Evolutionary conservation across 2,329 filamentous ascomycete genomes (phyloP), one percentile per base, ranked within the genome.

Genomic region (Aspergillus neotritici): DNA sequence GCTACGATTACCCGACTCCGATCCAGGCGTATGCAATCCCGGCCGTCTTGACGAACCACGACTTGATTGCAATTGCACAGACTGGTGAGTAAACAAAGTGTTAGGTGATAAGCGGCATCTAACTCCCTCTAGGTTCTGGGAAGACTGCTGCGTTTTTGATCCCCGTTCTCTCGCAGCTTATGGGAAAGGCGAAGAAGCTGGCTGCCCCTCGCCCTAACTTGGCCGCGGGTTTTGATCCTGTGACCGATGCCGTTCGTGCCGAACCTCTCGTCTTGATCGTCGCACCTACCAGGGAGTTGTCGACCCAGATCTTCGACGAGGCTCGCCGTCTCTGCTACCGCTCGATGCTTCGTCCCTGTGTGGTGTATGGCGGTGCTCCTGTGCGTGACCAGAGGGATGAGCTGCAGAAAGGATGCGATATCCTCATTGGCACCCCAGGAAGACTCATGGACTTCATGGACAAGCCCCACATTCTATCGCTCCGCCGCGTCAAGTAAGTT

Each of bases 121-220:
- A 34, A 58, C 41, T 11, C 4, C 16, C n/a, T 14, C 4, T 21
- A 96, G 91, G 93, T 14, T 97, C 91, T 17, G 93, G 93, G 40
- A 98, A 98, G 74, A 98, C 93, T 0, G 91, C 86, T 0, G 90
- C 93, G 0, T 98, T 93, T 60, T 69, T 98, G 4, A 80, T 96
- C 43, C 93, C 93, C 0, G 86, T 94, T 47, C 60, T 97, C 40
- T 94, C 89, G 47, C 85, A 86, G 64, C 71, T 98, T 15, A 96
- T 97, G 88, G 93, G 93, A 17, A 97, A 97, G 70, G 88, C 86
- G 5, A 93, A 89, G 70, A 90, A 89, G 68, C 71, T 96, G 5
- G 83, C 84, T 1, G 90, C 87, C 4, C 76, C 81, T 34, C 60
- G 90, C 4, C 88, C 90, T 0, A 82, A 84, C 49, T 73, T 67